Conservation (phyloP, 331 rosid species). For the Telfairia occidentalis region DNA sequence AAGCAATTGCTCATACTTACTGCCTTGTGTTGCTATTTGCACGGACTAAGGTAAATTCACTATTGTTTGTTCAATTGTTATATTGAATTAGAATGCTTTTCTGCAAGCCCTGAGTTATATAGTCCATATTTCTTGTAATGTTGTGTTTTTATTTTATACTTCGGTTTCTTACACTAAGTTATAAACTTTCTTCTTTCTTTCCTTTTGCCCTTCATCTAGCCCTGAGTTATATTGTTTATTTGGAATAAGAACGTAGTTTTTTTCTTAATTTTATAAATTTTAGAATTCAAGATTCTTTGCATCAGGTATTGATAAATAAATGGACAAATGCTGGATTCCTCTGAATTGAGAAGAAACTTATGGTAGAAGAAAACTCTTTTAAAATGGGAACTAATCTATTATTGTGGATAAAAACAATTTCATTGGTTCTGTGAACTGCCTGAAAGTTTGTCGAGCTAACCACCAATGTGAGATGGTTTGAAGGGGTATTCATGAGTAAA, state of each 20-base stretch:
- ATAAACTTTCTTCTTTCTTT: background rate
- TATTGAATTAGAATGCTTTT: background rate
- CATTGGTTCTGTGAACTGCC: background rate
- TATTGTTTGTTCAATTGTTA: background rate
- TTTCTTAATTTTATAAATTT: background rate
- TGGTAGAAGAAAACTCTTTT: background rate
- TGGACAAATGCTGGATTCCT: background rate
- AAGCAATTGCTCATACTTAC: conserved; percentile 80
- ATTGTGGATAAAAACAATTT: background rate
- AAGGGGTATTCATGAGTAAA: background rate
- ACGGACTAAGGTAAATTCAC: conserved; percentile 52
- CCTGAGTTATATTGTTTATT: background rate
- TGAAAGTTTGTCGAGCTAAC: background rate
- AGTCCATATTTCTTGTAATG: background rate
- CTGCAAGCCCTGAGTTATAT: background rate
- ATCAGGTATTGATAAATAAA: background rate
- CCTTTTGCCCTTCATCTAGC: background rate
- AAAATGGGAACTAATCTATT: background rate
- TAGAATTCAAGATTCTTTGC: background rate
- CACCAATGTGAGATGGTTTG: background rate
- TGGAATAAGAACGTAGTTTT: background rate
- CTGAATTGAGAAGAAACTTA: background rate
- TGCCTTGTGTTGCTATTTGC: conserved; percentile 68
- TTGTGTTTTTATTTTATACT: background rate
- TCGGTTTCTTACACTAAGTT: background rate